Evolutionary conservation across 2,329 filamentous ascomycete genomes (phyloP).

Genomic region (Juglanconis juglandina): DNA sequence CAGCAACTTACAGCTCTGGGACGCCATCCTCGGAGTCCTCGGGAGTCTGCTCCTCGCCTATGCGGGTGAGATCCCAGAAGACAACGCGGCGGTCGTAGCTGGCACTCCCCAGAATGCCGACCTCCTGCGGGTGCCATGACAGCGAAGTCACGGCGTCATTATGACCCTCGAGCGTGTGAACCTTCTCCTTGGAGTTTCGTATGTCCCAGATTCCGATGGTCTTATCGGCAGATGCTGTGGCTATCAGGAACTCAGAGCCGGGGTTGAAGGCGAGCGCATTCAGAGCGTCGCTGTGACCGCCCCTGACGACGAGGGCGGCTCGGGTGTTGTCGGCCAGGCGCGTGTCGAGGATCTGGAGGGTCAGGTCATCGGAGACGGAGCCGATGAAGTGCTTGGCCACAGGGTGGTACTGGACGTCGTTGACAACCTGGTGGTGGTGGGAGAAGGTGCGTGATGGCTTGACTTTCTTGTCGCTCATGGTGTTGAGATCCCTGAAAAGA

Average conservation of each 20-base stretch:
- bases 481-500: slow-evolving; percentile 15
- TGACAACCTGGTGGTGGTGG: slow-evolving; percentile 87
- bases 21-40: slow-evolving; percentile 95
- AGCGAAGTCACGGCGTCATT: slow-evolving; percentile 86
- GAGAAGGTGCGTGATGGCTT: slow-evolving; percentile 73
- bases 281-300: slow-evolving; percentile 86
- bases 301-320: slow-evolving; percentile 65
- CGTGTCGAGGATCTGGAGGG: slow-evolving; percentile 87
- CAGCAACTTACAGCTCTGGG: slow-evolving; percentile 74
- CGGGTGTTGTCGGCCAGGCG: slow-evolving; percentile 63
- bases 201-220: slow-evolving; percentile 95
- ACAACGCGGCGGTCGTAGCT: slow-evolving; percentile 91
- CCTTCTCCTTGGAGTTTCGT: slow-evolving; percentile 81
- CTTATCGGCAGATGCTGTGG: slow-evolving; percentile 92
- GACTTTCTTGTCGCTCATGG: slow-evolving; percentile 60
- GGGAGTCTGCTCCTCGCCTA: slow-evolving; percentile 90
- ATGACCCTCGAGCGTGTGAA: slow-evolving; percentile 88
- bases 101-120: slow-evolving; percentile 82
- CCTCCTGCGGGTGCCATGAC: slow-evolving; percentile 90
- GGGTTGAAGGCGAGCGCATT: slow-evolving; percentile 97
- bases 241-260: slow-evolving; percentile 81
- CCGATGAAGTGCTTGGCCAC: slow-evolving; percentile 81
- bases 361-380: slow-evolving; percentile 91
- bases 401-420: slow-evolving; percentile 95
- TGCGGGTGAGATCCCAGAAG: slow-evolving; percentile 91